phyloP scores from a whole-genome alignment of 2,329 filamentous ascomycete species.

The Sporothrix globosa region DNA sequence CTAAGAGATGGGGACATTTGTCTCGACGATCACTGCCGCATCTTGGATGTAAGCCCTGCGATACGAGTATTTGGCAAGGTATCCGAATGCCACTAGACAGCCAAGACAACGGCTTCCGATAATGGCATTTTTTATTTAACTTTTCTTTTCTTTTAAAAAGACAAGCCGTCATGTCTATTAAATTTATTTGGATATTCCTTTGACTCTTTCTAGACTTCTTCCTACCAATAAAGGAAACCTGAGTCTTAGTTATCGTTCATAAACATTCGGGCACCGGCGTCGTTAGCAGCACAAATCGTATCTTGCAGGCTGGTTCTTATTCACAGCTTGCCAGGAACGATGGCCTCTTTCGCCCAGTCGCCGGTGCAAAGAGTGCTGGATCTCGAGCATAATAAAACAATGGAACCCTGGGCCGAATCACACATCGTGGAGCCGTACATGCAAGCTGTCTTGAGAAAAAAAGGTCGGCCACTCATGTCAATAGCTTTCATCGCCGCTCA shows the following conservation, averaged over 20 bases:
- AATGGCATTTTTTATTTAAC: no score
- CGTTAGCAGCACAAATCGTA: no score
- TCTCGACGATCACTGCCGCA: background rate
- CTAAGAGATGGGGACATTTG: background rate
- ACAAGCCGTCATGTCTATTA: no score
- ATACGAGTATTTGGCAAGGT: slow-evolving; percentile 15
- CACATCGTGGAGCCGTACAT: background rate
- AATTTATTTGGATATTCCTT: no score
- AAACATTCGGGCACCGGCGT: no score
- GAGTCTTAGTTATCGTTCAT: no score
- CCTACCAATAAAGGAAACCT: no score
- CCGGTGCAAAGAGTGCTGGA: background rate
- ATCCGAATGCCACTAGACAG: no score
- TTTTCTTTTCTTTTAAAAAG: no score
- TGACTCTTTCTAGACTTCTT: no score
- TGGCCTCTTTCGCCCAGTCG: background rate
- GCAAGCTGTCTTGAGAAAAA: background rate
- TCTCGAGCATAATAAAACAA: background rate
- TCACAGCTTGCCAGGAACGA: background rate
- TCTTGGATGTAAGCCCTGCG: background rate
- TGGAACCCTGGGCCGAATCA: slow-evolving; percentile 4
- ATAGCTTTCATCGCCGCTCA: background rate
- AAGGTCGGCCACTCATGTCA: background rate
- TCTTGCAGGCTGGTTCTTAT: no score
- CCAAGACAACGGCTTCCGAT: no score